A percentile compares a stretch with the other conserved stretches of the same genome.
Evolutionary conservation across 306 rosid species (phyloP).

Genomic region (Begonia masoniana): DNA sequence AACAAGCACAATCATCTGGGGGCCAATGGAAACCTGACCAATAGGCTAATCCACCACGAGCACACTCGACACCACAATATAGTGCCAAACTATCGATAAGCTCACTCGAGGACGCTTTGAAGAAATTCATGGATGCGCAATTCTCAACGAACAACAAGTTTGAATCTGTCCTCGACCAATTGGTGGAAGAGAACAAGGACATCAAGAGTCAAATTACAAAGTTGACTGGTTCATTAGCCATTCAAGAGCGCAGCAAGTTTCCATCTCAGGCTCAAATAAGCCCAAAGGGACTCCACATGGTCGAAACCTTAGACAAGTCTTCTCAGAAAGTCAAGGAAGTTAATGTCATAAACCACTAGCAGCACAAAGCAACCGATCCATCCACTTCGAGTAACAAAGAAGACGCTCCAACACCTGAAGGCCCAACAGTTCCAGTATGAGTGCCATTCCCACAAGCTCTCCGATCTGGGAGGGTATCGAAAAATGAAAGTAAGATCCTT

Average conservation of each 20-base stretch:
- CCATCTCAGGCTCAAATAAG: not conserved
- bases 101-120: not conserved
- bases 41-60: not conserved
- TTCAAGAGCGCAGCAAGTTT: not conserved
- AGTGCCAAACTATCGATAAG: not conserved
- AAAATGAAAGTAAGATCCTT: conserved; percentile 1
- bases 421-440: not conserved
- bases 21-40: not conserved
- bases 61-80: not conserved
- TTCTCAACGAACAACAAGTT: too few relatives aligned
- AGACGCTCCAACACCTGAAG: not conserved
- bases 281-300: conserved; percentile 2
- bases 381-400: not conserved
- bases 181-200: not conserved
- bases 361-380: not conserved
- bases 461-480: not conserved
- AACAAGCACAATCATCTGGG: not conserved
- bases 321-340: not conserved
- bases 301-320: not conserved
- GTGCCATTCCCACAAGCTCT: conserved; percentile 2
- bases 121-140: too few relatives aligned
- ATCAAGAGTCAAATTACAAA: not conserved
- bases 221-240: not conserved
- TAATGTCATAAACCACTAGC: not conserved
- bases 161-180: too few relatives aligned